Percentiles rank a stretch among this genome's conserved stretches.
Conservation (phyloP, 1,284 basidiomycete genomes). For the Ustilago nuda region DNA sequence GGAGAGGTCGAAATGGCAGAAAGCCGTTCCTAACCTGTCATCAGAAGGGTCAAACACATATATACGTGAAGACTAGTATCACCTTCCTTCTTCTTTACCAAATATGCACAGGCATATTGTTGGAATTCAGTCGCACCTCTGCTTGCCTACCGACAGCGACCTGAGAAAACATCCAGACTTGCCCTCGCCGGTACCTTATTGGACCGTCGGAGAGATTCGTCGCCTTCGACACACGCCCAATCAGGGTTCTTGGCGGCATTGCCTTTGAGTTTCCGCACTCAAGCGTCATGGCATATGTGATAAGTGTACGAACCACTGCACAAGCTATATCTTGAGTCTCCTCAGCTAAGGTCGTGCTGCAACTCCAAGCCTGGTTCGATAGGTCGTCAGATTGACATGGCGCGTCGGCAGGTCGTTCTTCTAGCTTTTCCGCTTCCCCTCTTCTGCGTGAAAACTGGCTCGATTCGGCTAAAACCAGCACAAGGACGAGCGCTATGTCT, state of each 20-base stretch:
- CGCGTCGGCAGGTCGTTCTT: slow-evolving; percentile 11
- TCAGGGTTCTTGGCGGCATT: slow-evolving; percentile 1
- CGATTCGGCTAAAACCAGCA: background rate
- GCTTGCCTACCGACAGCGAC: background rate
- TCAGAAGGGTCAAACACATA: background rate
- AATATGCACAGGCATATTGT: background rate
- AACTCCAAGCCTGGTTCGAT: slow-evolving; percentile 9
- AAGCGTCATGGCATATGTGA: slow-evolving; percentile 4
- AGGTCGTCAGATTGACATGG: slow-evolving; percentile 19
- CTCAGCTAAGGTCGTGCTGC: background rate
- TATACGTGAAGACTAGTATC: background rate
- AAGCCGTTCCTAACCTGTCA: background rate
- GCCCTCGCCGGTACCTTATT: slow-evolving; percentile 5
- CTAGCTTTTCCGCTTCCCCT: background rate
- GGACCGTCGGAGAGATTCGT: background rate
- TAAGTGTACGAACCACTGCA: slow-evolving; percentile 1
- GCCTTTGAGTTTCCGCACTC: background rate
- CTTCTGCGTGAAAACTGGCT: background rate
- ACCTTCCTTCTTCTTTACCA: no score
- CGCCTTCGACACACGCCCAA: background rate
- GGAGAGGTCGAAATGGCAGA: background rate
- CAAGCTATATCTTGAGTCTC: background rate
- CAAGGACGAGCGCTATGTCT: background rate
- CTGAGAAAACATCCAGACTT: background rate
- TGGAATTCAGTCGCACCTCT: background rate